Evolutionary conservation across 768 basidiomycete species (phyloP).

Genomic region (Cantharellus cinnabarinus): DNA sequence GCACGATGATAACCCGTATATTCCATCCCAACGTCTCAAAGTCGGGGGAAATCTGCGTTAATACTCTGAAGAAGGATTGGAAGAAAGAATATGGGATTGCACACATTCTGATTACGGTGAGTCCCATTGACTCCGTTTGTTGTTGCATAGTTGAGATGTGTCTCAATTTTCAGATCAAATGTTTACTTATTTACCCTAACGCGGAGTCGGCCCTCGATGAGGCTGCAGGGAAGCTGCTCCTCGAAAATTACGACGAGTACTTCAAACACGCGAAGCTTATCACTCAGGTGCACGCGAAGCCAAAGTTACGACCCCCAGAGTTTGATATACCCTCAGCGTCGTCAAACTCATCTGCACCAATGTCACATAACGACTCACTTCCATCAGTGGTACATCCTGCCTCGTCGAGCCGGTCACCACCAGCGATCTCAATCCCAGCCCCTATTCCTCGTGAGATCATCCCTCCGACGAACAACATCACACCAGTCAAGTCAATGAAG

Average conservation of each 20-base stretch:
- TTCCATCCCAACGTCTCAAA: conserved; percentile 93
- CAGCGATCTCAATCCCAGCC: background rate
- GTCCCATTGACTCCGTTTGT: background rate
- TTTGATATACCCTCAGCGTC: conserved; percentile 27
- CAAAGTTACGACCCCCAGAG: conserved; percentile 49
- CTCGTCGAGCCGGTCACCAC: background rate
- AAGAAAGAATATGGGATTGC: conserved; percentile 75
- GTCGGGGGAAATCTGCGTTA: conserved; percentile 85
- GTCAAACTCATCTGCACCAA: conserved; percentile 11
- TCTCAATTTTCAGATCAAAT: conserved; percentile 26
- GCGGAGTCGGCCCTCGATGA: conserved; percentile 93
- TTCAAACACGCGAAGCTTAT: conserved; percentile 72
- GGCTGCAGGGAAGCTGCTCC: conserved; percentile 78
- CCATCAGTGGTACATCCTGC: background rate
- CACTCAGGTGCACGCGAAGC: conserved; percentile 80
- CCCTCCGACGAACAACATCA: background rate
- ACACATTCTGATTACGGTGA: conserved; percentile 75
- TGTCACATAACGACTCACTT: conserved; percentile 16
- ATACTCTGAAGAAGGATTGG: conserved; percentile 96
- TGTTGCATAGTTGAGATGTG: background rate
- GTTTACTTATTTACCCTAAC: conserved; percentile 89
- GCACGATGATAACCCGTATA: conserved; percentile 84
- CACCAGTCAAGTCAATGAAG: background rate
- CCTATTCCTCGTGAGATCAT: background rate
- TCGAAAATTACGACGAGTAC: conserved; percentile 80